Conservation (phyloP, 164 flowering plant genomes). For the Taxillus chinensis region DNA sequence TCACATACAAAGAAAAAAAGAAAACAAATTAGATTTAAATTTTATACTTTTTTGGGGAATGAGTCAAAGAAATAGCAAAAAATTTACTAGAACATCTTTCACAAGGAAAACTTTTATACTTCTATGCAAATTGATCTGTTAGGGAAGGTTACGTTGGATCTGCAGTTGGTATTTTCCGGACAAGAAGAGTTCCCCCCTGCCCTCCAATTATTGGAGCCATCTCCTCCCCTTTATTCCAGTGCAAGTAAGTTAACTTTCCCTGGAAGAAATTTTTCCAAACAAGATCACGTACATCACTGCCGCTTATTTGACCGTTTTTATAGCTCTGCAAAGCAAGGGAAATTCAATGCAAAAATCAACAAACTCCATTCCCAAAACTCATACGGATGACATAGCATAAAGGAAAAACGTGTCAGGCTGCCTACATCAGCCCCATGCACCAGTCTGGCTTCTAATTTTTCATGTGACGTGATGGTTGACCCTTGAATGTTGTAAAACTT, state of each 20-base stretch:
- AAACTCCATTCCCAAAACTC: background rate
- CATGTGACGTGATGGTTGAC: no score
- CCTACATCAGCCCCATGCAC: no score
- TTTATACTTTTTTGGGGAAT: no score
- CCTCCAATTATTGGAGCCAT: background rate
- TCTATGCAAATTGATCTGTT: no score
- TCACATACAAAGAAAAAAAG: no score
- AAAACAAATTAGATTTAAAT: no score
- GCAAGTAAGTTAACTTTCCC: background rate
- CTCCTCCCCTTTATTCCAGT: constrained; percentile 1
- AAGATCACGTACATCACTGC: background rate
- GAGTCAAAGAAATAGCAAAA: no score
- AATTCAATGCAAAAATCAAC: background rate
- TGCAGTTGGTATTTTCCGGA: background rate
- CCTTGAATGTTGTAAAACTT: no score
- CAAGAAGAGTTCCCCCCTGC: constrained; percentile 1
- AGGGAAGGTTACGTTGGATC: background rate
- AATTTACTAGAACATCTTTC: no score
- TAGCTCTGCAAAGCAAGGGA: background rate
- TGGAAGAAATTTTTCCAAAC: background rate
- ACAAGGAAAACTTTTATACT: no score
- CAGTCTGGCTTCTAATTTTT: no score
- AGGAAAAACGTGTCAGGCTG: background rate
- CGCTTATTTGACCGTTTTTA: background rate
- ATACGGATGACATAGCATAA: background rate